Evolutionary conservation across 2,329 filamentous ascomycete genomes (phyloP), one percentile per base, ranked within the genome.

Genomic region (Apiospora koreana): DNA sequence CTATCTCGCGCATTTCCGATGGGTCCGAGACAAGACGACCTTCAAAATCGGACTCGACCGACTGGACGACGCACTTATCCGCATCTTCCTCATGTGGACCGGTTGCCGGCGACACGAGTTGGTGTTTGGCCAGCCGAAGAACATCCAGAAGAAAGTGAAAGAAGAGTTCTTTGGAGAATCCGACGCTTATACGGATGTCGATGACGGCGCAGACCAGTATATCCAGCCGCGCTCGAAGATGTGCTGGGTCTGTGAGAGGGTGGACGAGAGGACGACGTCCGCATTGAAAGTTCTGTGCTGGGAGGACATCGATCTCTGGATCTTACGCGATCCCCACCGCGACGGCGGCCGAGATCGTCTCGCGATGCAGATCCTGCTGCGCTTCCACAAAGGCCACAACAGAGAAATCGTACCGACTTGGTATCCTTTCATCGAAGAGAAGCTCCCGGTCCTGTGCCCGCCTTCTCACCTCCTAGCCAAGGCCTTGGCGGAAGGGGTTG

Each of bases 381-480:
- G 28, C 25, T 64, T 69, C 48, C 7, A 69, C 25, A 69, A 69
- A 65, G 68, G 68, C 12, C 9, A 69, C 18, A 69, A 69, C 18
- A 69, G 64, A 18, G 5, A 69, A 48, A 45, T 69, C 5, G 50
- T 69, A 4, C 50, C 50, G 4, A 69, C 68, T 21, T 69, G 50
- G 66, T 70, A 42, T 48, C 45, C 42, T 25, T 68, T 70, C 46
- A 38, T 70, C 46, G 45, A 70, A 45, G 46, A 70, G 69, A 70
- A 68, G 31, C 65, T 70, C 41, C 65, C 45, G 5, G 12, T 70
- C 1, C 45, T 70, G 18, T 70, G 42, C 45, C 69, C 69, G 3
- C 21, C 3, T 38, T 48, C 65, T 28, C 28, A 70, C 31, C 46
- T 70, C 65, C 62, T 68, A 45, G 65, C 69, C 2, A 70, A 70